phyloP scores from a whole-genome alignment of 23 red algal genomes.

The Gracilaria domingensis region DNA sequence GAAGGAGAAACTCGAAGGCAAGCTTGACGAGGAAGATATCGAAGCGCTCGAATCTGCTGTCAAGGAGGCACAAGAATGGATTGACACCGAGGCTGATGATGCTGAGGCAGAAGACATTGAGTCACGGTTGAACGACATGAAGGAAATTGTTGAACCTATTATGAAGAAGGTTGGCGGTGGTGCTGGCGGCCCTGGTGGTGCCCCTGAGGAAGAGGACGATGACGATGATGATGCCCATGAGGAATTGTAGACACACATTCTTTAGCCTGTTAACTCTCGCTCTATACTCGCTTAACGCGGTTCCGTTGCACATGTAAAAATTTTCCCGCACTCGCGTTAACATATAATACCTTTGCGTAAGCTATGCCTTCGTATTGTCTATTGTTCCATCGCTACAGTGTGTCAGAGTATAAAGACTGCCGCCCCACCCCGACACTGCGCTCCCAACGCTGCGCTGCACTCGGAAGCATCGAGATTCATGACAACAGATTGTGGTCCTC shows the following conservation, averaged over 20 bases:
- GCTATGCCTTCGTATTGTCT: no score
- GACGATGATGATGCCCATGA: slow-evolving; percentile 59
- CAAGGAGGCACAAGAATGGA: slow-evolving; percentile 91
- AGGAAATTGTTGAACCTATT: slow-evolving; percentile 89
- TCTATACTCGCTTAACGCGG: slow-evolving; percentile 2
- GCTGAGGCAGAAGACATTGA: slow-evolving; percentile 89
- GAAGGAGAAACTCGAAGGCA: slow-evolving; percentile 83
- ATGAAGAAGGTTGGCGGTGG: slow-evolving; percentile 83
- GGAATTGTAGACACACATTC: slow-evolving; percentile 57
- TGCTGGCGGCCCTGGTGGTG: slow-evolving; percentile 45
- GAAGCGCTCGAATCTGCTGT: slow-evolving; percentile 78
- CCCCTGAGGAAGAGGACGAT: slow-evolving; percentile 60
- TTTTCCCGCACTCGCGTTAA: slow-evolving; percentile 34
- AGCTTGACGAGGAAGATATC: slow-evolving; percentile 85
- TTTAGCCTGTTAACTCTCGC: slow-evolving; percentile 17
- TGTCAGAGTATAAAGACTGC: no score
- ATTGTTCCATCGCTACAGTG: no score
- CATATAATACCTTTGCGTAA: no score
- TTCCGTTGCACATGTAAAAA: slow-evolving; percentile 22
- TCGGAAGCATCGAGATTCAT: no score
- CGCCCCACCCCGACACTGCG: no score
- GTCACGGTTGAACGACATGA: slow-evolving; percentile 86
- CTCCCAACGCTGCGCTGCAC: no score
- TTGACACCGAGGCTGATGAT: slow-evolving; percentile 85
- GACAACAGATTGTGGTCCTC: no score